Evolutionary conservation across 257 asterid genomes (phyloP), one percentile per base, ranked within the genome.

Genomic region (Scutellaria galericulata): DNA sequence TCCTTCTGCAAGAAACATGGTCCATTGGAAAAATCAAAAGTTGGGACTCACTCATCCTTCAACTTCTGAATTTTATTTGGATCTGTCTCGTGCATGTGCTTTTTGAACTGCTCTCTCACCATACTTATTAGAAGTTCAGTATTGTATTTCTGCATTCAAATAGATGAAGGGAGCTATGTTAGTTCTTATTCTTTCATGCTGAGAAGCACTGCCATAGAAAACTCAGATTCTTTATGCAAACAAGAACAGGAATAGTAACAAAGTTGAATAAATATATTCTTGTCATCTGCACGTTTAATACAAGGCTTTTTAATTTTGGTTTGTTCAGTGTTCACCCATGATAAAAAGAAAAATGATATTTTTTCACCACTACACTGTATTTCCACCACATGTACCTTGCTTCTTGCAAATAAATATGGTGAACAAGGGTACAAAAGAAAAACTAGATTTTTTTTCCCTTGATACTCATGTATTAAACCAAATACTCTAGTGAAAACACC

Each of bases 51-150:
- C 97, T 86, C 94, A 20, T 94, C 99, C 82, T 91, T 94, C 81
- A 91, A 47, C 74, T 89, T 80, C 79, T 89, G 97, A 71, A 94
- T 90, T 73, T 79, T 89, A 13, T 94, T 97, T 2, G 95, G 93
- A 86, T 94, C 87, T n/a, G 90, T 91, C 86, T 91, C 99, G 12
- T 89, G 90, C 90, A 83, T 91, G 78, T 87, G 79, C 74, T 69
- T 91, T 80, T 86, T 89, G 89, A 94, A 91, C 82, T 91, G 97
- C 73, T 88, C 85, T 52, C 99, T 81, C 73, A 91, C 89, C 97
- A 94, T 89, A 73, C 69, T 75, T 54, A 89, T 81, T 51, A 91
- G 78, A 80, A 94, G 88, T 74, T 86, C 91, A 0, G 97, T 88
- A 72, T 94, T 91, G 82, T 81, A 85, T 81, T 94, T 82, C 99